Percentiles rank a stretch among this genome's conserved stretches.
Conservation (phyloP, 2,329 filamentous ascomycete genomes). For the Pyrenophora graminea region DNA sequence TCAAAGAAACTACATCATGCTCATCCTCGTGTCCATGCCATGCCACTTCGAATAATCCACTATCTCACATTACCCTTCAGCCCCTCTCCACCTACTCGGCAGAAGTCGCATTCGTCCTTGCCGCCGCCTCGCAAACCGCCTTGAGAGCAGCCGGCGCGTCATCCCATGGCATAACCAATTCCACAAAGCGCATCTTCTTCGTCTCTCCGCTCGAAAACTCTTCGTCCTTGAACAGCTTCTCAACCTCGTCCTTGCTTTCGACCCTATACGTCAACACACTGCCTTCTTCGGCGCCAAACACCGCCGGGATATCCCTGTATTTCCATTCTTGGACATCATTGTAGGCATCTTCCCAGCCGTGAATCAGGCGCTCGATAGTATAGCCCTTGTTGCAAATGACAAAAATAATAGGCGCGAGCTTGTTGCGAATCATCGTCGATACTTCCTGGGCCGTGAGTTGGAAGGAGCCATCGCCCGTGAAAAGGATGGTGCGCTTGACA, state of each 20-base stretch:
- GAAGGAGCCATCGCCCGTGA: slow-evolving; percentile 87
- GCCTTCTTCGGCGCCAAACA: slow-evolving; percentile 67
- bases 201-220: slow-evolving; percentile 58
- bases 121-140: slow-evolving; percentile 71
- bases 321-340: slow-evolving; percentile 82
- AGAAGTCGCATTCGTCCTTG: slow-evolving; percentile 61
- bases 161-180: slow-evolving; percentile 78
- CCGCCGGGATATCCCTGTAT: slow-evolving; percentile 68
- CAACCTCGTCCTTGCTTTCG: slow-evolving; percentile 70
- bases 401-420: slow-evolving; percentile 78
- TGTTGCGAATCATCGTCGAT: slow-evolving; percentile 78
- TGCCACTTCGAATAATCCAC: too few species aligned
- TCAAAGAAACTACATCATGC: background rate
- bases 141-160: slow-evolving; percentile 75
- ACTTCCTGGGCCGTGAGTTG: slow-evolving; percentile 85
- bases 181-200: slow-evolving; percentile 69
- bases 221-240: slow-evolving; percentile 65
- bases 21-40: background rate
- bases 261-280: slow-evolving; percentile 67
- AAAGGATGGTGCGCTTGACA: slow-evolving; percentile 71
- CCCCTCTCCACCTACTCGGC: slow-evolving; percentile 10
- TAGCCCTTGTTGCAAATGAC: slow-evolving; percentile 87
- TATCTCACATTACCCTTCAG: background rate
- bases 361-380: slow-evolving; percentile 87
- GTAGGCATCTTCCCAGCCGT: slow-evolving; percentile 77